Percentiles rank a stretch among this genome's conserved stretches.
Conservation (phyloP, 768 basidiomycete species). For the Amanita polypyramis region DNA sequence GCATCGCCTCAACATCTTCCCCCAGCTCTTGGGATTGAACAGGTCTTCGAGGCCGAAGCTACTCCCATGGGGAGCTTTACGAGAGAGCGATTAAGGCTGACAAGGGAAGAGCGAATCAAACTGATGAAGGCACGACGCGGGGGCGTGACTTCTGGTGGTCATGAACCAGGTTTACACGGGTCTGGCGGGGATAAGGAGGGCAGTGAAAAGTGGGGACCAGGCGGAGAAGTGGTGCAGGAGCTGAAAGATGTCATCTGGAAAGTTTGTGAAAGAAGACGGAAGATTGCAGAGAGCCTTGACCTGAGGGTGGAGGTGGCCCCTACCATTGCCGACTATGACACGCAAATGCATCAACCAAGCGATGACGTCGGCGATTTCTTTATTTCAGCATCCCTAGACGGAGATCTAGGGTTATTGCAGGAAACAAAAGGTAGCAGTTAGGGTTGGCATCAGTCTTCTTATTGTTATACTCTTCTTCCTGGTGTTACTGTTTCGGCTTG, state of each 20-base stretch:
- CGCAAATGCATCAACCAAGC: too few species aligned
- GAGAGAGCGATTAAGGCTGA: slow-evolving; percentile 55
- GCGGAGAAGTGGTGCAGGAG: slow-evolving; percentile 75
- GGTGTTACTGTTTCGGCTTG: not conserved
- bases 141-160: slow-evolving; percentile 21
- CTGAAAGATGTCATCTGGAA: slow-evolving; percentile 84
- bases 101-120: slow-evolving; percentile 66
- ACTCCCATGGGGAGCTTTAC: slow-evolving; percentile 27
- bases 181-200: slow-evolving; percentile 9
- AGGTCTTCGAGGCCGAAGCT: slow-evolving; percentile 73
- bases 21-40: slow-evolving; percentile 53
- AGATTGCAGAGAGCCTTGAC: slow-evolving; percentile 23
- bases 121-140: slow-evolving; percentile 45
- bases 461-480: not conserved
- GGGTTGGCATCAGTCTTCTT: not conserved
- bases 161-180: slow-evolving; percentile 14
- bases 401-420: not conserved
- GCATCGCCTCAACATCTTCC: slow-evolving; percentile 47
- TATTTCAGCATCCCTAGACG: not conserved
- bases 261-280: slow-evolving; percentile 59
- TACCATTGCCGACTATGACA: not conserved
- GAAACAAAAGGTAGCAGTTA: not conserved
- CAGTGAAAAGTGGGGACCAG: slow-evolving; percentile 55
- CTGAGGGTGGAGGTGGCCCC: not conserved
- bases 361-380: too few species aligned